Evolutionary conservation across 2,329 filamentous ascomycete genomes (phyloP).

Genomic region (Chaetoscypha palmicola): DNA sequence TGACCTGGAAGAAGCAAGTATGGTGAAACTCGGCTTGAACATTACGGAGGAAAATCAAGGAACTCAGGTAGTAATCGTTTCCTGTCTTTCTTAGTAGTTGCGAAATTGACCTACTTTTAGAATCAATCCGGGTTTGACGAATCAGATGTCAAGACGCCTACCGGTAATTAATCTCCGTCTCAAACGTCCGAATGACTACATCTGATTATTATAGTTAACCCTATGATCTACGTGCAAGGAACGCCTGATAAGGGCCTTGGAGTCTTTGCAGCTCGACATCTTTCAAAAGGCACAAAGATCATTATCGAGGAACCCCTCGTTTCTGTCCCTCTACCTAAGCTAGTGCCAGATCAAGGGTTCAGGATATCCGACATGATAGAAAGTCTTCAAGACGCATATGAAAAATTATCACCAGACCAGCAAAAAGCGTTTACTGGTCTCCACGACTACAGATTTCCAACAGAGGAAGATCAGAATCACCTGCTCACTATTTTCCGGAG

Average conservation of each 20-base stretch:
- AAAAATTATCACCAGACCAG: constrained; percentile 5
- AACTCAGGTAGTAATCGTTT: too few relatives aligned
- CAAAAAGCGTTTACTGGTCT: constrained; percentile 14
- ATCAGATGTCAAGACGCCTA: too few relatives aligned
- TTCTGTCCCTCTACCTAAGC: constrained; percentile 22
- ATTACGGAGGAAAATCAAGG: too few relatives aligned
- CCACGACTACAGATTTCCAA: constrained; percentile 16
- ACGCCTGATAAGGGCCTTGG: constrained; percentile 36
- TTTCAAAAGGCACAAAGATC: constrained; percentile 34
- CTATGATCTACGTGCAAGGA: too few relatives aligned
- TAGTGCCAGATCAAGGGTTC: constrained; percentile 30
- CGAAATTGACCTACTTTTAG: too few relatives aligned
- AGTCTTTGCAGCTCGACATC: constrained; percentile 32
- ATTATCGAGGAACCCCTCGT: constrained; percentile 35
- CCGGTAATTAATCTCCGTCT: too few relatives aligned
- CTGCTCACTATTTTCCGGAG: constrained; percentile 21
- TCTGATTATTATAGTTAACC: too few relatives aligned
- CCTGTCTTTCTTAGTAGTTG: too few relatives aligned
- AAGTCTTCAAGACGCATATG: constrained; percentile 26
- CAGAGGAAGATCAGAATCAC: constrained; percentile 23
- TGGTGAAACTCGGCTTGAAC: too few relatives aligned
- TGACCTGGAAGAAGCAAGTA: too few relatives aligned
- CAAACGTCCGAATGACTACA: too few relatives aligned
- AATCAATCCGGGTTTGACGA: too few relatives aligned
- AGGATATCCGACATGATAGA: constrained; percentile 30